These are phyloP conservation scores for Dictyostelium capitatum DNA, from an alignment of 78 protist species.

Conservation along the genomic window DNA sequence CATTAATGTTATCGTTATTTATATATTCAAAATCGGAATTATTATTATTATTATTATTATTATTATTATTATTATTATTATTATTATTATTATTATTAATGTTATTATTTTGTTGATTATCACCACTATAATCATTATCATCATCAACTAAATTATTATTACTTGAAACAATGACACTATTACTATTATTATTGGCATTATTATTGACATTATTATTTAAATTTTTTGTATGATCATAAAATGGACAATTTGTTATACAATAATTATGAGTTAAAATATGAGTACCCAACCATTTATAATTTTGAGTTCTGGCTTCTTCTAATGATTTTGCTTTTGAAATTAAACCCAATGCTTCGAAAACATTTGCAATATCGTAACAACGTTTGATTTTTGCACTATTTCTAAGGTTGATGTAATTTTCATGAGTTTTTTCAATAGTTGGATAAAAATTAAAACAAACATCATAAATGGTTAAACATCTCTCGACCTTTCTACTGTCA, in stretches of 20 bases:
- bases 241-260: neutral
- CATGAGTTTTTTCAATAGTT: slow-evolving; percentile 12
- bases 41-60: no score
- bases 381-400: slow-evolving; percentile 6
- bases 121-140: no score
- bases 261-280: neutral
- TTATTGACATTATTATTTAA: no score
- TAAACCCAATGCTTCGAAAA: neutral
- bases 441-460: slow-evolving; percentile 4
- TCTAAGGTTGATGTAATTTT: neutral
- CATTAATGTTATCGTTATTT: no score
- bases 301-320: slow-evolving; percentile 9
- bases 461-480: neutral
- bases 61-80: no score
- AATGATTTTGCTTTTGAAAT: neutral
- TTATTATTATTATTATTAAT: no score
- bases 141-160: no score
- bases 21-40: no score
- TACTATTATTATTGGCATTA: no score
- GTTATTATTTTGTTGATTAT: no score
- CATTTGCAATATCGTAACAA: slow-evolving; percentile 8
- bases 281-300: slow-evolving; percentile 4
- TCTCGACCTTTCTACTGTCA: neutral
- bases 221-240: no score
- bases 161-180: no score